Evolutionary conservation across 371 early-diverging fungal species (phyloP), one percentile per base, ranked within the genome.

Genomic region (Dentiscutata heterogama): DNA sequence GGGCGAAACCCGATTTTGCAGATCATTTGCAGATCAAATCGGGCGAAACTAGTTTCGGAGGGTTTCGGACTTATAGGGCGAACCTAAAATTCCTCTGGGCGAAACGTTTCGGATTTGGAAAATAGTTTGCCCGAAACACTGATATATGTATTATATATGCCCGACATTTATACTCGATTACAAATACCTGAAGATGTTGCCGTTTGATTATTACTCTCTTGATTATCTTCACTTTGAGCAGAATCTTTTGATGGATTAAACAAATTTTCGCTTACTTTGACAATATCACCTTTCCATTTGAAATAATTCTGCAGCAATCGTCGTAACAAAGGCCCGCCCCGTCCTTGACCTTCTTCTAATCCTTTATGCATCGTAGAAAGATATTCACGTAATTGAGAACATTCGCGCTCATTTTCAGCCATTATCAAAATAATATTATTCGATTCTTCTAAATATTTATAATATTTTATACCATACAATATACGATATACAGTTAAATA

Each of bases 321-420:
- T 5, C 82, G 82, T 71, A 95, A 83, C 20, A 92, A 78, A 0
- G 89, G 87, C 35, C 86, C 83, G n/a, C 87, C 85, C 74, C 84
- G 71, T 18, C 83, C 65, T 68, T 81, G 29, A 29, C 61, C 75
- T 5, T 83, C 39, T 60, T 86, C 78, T 51, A 83, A 56, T 18
- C 56, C 70, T 6, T 74, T 70, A 20, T 82, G 54, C 61, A 58
- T 74, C 3, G 83, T 82, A 46, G 90, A 82, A 3, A 92, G 83
- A 76, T 90, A 93, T 14, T 90, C 87, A 51, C 85, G 87, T n/a
- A 96, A 83, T 73, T 96, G 96, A 0, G 85, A 80, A 70, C 93
- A 92, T 2, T 93, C 91, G 39, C 95, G 85, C 68, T 90, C 89
- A 67, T 94, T 94, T 35, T 92, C 89, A 0, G 90, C 90, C 93